A percentile compares a stretch with the other conserved stretches of the same genome.
Evolutionary conservation across 2,329 filamentous ascomycete species (phyloP).

Genomic region (Fusarium nygamai): DNA sequence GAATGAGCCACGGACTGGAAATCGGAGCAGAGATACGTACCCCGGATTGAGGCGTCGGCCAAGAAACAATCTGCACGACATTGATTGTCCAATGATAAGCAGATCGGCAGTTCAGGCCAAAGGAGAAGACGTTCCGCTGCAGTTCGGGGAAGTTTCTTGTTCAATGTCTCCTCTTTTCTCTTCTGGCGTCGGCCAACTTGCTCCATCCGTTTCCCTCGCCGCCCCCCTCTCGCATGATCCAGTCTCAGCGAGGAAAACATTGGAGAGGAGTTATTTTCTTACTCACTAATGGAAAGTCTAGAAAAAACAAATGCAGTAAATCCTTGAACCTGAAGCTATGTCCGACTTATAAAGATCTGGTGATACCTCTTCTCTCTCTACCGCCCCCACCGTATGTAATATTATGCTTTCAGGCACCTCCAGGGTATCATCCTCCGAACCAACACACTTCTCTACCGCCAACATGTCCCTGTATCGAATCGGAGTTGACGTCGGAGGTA

Average conservation of each 20-base stretch:
- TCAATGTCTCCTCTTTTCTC: constrained; percentile 9
- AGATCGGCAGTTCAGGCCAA: constrained; percentile 2
- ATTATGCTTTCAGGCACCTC: constrained; percentile 19
- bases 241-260: constrained; percentile 8
- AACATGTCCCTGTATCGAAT: constrained; percentile 56
- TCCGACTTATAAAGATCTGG: constrained; percentile 1
- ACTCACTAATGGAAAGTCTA: not conserved
- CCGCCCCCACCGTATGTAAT: not conserved
- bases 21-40: not conserved
- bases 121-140: not conserved
- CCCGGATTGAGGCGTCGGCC: not conserved
- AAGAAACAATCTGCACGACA: not conserved
- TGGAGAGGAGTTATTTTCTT: constrained; percentile 3
- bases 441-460: not conserved
- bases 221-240: constrained; percentile 1
- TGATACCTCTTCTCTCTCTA: not conserved
- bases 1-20: not conserved
- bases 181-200: constrained; percentile 27
- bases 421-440: not conserved
- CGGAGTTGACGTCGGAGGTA: constrained; percentile 54
- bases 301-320: not conserved
- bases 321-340: too few relatives aligned
- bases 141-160: not conserved
- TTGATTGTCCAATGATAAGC: constrained; percentile 3
- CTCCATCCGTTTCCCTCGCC: not conserved